A percentile compares a stretch with the other conserved stretches of the same genome.
phyloP scores from a whole-genome alignment of 192 early-diverging fungal genomes.

The Allomyces macrogynus region DNA sequence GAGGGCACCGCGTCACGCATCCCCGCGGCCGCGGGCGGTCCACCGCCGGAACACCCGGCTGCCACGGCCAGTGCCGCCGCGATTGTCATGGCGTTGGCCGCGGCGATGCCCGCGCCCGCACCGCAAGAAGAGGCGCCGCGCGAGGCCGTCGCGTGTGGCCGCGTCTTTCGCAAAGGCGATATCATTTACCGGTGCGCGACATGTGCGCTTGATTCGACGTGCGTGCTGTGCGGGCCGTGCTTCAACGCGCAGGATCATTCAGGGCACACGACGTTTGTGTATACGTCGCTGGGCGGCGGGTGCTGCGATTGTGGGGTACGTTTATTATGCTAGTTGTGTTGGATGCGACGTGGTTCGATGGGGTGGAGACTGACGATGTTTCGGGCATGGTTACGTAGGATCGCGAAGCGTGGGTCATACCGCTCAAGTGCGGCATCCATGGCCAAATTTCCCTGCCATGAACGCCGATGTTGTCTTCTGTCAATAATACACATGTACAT shows the following conservation, averaged over 20 bases:
- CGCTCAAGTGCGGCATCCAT: too few relatives aligned
- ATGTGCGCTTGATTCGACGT: conserved; percentile 86
- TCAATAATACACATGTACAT: too few relatives aligned
- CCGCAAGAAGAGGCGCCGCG: background rate
- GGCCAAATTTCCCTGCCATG: too few relatives aligned
- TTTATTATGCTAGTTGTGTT: too few relatives aligned
- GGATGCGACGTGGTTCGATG: too few relatives aligned
- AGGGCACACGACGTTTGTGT: conserved; percentile 74
- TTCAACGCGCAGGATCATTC: conserved; percentile 83
- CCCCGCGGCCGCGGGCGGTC: too few relatives aligned
- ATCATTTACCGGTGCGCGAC: conserved; percentile 29
- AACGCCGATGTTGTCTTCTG: too few relatives aligned
- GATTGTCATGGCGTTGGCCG: background rate
- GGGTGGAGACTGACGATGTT: too few relatives aligned
- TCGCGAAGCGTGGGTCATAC: too few relatives aligned
- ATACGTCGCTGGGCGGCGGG: conserved; percentile 65
- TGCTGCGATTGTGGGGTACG: conserved; percentile 91
- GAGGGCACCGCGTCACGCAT: too few relatives aligned
- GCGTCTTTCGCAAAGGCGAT: background rate
- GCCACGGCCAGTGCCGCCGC: background rate
- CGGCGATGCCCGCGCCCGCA: background rate
- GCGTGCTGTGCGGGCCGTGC: conserved; percentile 87
- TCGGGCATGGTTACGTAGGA: too few relatives aligned
- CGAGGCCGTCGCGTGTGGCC: background rate
- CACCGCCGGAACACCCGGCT: too few relatives aligned